phyloP scores from a whole-genome alignment of 495 filamentous ascomycete genomes.

The Aspergillus affinis region DNA sequence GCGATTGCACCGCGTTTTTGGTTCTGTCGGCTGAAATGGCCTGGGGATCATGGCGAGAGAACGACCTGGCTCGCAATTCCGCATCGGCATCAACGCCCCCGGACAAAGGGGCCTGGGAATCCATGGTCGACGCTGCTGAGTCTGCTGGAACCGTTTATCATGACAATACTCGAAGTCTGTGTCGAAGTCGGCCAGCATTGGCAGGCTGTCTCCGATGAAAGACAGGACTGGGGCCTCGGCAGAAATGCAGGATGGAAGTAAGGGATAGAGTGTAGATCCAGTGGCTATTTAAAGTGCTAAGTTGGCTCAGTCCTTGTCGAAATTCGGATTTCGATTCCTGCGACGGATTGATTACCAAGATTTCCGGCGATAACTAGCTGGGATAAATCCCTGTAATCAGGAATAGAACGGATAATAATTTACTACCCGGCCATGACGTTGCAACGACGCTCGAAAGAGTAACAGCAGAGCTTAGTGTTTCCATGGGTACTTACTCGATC shows the following conservation, averaged over 20 bases:
- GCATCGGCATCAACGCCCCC: constrained; percentile 41
- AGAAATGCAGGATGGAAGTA: not conserved
- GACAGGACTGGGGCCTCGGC: not conserved
- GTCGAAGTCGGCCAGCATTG: not conserved
- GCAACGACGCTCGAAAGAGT: not conserved
- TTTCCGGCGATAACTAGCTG: too few relatives aligned
- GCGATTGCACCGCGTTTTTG: constrained; percentile 11
- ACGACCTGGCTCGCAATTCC: constrained; percentile 24
- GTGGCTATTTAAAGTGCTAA: not conserved
- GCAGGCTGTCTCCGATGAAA: not conserved
- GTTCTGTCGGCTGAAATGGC: constrained; percentile 2
- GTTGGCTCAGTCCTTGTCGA: not conserved
- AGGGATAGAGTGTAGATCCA: not conserved
- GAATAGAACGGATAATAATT: not conserved
- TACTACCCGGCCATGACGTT: not conserved
- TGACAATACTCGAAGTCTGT: not conserved
- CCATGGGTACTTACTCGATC: too few relatives aligned
- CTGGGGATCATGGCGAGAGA: constrained; percentile 10
- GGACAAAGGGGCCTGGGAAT: constrained; percentile 26
- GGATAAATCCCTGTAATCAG: not conserved
- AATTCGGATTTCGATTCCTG: too few relatives aligned
- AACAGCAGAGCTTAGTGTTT: not conserved
- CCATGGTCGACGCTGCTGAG: constrained; percentile 13
- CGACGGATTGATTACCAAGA: too few relatives aligned
- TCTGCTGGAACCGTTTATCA: not conserved